Evolutionary conservation across 441 rosid species (phyloP), one percentile per base, ranked within the genome.

Genomic region (Populus hybrid): DNA sequence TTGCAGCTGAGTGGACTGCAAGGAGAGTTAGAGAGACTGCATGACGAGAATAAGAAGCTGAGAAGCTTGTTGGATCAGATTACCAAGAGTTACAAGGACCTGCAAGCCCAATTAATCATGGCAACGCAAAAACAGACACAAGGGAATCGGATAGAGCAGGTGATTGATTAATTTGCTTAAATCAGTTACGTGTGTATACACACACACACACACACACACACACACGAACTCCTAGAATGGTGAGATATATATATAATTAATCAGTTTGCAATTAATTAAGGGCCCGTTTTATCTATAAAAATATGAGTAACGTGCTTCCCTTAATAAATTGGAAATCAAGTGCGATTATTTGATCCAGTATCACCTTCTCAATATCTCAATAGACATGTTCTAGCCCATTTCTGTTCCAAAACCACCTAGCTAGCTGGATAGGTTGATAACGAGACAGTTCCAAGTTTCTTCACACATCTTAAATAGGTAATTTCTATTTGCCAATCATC

Each of bases 21-120:
- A 75, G 63, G 66, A 61, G 93, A 90, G 84, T 71, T 93, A 65
- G 86, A 82, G 79, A 88, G 85, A 72, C 84, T 90, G 73, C 87
- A 88, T 20, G 90, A 91, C 42, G 98, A 95, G 85, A 95, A 93
- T 76, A 83, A 77, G 77, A 89, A 84, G 77, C 85, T 95, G 76
- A 86, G 82, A 80, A 83, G 75, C 85, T 77, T 79, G 91, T 78
- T 95, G 83, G 90, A 86, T 63, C 90, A 89, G 85, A 83, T 89
- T 71, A 83, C 85, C 30, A 80, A 64, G 81, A 88, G 78, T 54
- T 93, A 87, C 87, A 82, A 74, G 38, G 89, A 87, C 46, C 85
- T 95, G 18, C 92, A 90, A 64, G 79, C 85, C 82, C 92, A 90
- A 79, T 85, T 95, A 42, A 73, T 88, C 80, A 68, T 89, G 78